These are phyloP conservation scores for Arxiozyma bovina DNA, from an alignment of 1,139 yeast genomes.

Conservation along the genomic window DNA sequence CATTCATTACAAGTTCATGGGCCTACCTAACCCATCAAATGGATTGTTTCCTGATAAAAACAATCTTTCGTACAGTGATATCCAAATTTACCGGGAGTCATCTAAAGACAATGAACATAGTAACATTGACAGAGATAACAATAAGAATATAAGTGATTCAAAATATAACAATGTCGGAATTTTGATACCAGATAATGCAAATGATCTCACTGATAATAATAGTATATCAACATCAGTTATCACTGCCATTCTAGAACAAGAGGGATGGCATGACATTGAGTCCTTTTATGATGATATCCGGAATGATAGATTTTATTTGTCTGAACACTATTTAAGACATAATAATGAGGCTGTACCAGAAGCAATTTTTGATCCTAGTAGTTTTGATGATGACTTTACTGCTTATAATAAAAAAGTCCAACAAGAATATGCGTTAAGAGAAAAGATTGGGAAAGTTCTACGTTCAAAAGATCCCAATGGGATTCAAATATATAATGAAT, in stretches of 20 bases:
- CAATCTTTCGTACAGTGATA: constrained; percentile 9
- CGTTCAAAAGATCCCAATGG: constrained; percentile 12
- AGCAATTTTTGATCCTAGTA: constrained; percentile 1
- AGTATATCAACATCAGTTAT: constrained; percentile 13
- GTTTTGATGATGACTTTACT: constrained; percentile 13
- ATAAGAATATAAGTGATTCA: background rate
- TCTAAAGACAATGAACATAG: background rate
- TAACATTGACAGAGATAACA: background rate
- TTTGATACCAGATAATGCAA: background rate
- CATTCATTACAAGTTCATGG: constrained; percentile 1
- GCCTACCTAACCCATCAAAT: background rate
- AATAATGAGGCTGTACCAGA: background rate
- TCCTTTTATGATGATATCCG: constrained; percentile 14
- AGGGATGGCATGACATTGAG: constrained; percentile 15
- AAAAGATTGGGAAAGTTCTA: constrained; percentile 19
- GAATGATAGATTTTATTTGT: constrained; percentile 19
- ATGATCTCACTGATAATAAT: background rate
- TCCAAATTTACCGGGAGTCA: background rate
- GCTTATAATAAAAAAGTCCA: constrained; percentile 18
- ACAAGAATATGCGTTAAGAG: constrained; percentile 20
- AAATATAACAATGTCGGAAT: background rate
- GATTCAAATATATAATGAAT: constrained; percentile 16
- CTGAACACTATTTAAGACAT: constrained; percentile 13
- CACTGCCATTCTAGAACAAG: constrained; percentile 15
- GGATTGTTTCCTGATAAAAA: constrained; percentile 19